Base-by-base conservation (phyloP, 83 land plant genomes). In the Picea mariana region DNA sequence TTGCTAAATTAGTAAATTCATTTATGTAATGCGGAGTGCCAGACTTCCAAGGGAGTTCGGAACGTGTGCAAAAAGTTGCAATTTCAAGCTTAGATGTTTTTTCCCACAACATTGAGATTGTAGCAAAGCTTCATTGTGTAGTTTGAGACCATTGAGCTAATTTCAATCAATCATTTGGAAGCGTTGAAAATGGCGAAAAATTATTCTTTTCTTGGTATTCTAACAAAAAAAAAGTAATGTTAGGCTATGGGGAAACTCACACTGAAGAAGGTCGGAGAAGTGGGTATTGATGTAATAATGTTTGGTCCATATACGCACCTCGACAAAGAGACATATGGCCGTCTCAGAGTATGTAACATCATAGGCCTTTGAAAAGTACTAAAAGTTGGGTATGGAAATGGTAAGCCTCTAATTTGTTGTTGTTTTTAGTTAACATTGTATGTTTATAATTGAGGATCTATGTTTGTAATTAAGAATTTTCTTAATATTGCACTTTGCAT, bases 221-320 rank as follows among this genome's bases (percentile, higher is more conserved):
- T 96, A 15, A 98, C 99, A 16, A 98, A 98, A 85, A 96, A 55
- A 95, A 98, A 15, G 89, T 98, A 75, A 98, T 98, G 99, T 87
- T 95, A 79, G 98, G 98, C 2, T 98, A 98, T 89, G 99, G 99
- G 17, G 99, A 98, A 84, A 98, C 99, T 63, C 96, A 97, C 58
- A 88, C 88, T 17, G 97, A 98, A 85, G 91, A 95, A 21, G 76
- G 98, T 98, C 40, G 90, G 97, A 80, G 93, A 88, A 66, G 98
- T 97, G 38, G 99, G 98, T 42, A 97, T 98, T 77, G 99, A 98
- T 90, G 97, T 98, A 20, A 95, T 96, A 94, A 96, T 97, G 24
- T 92, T 96, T 86, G 99, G 99, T 62, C 99, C 94, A 83, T 98
- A 95, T 81, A 98, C 96, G 99, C 90, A 96, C 52, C 98, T 98